Evolutionary conservation across 441 rosid species (phyloP).

Genomic region (Croton setiger): DNA sequence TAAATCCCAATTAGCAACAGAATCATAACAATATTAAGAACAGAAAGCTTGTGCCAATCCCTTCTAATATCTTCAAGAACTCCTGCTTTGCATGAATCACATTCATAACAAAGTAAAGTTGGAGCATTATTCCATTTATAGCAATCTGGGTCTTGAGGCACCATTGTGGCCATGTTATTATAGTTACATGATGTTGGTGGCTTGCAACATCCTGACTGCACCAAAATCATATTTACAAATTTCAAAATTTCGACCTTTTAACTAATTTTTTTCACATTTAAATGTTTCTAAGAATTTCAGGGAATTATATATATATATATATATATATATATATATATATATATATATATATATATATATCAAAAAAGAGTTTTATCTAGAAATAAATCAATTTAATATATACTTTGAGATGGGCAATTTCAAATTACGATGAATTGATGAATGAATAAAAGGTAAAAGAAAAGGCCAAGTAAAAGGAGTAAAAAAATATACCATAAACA

Average conservation of each 20-base stretch:
- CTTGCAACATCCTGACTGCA: slow-evolving; percentile 89
- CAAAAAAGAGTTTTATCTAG: not conserved
- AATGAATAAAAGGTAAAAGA: no score
- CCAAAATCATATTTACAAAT: not conserved
- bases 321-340: no score
- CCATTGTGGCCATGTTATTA: slow-evolving; percentile 39
- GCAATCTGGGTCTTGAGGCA: slow-evolving; percentile 72
- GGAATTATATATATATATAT: no score
- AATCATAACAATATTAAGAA: slow-evolving; percentile 64
- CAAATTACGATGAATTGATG: no score
- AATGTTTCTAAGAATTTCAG: no score
- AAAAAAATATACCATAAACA: not conserved
- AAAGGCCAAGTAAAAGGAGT: no score
- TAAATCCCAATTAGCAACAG: slow-evolving; percentile 62
- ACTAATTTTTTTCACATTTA: no score
- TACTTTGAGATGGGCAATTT: no score
- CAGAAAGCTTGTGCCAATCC: slow-evolving; percentile 81
- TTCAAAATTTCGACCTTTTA: not conserved
- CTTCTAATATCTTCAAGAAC: slow-evolving; percentile 69
- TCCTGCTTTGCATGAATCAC: slow-evolving; percentile 92
- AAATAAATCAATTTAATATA: no score
- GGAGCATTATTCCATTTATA: slow-evolving; percentile 66
- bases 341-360: no score
- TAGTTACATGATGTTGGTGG: slow-evolving; percentile 79
- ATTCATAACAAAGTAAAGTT: slow-evolving; percentile 65